phyloP scores from a whole-genome alignment of 208 protist genomes.

The Trypanosoma brucei region DNA sequence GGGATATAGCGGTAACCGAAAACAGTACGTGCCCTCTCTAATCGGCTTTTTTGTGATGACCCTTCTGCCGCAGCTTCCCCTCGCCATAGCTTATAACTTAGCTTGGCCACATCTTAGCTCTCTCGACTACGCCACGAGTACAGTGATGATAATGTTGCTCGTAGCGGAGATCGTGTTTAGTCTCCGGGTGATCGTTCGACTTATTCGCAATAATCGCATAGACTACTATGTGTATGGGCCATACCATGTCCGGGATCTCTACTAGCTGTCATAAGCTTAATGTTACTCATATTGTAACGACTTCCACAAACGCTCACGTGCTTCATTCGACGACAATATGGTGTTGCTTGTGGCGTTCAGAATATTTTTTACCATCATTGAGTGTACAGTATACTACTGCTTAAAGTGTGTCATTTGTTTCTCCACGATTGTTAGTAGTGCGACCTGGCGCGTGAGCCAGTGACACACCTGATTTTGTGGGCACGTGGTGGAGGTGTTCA shows the following conservation, averaged over 20 bases:
- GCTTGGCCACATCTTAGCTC: constrained; percentile 42
- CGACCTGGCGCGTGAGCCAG: too few relatives aligned
- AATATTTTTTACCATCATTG: too few relatives aligned
- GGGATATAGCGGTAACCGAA: constrained; percentile 38
- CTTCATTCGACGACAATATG: too few relatives aligned
- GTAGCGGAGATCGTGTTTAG: constrained; percentile 34
- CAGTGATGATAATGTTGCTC: constrained; percentile 56
- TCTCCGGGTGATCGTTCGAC: constrained; percentile 25
- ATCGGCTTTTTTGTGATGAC: constrained; percentile 48
- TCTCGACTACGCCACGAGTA: constrained; percentile 56
- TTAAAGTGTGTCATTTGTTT: too few relatives aligned
- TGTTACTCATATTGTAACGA: too few relatives aligned
- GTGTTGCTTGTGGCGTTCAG: too few relatives aligned
- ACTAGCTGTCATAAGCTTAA: too few relatives aligned
- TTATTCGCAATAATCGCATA: constrained; percentile 60
- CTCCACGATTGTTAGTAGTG: too few relatives aligned
- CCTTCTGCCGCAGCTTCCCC: constrained; percentile 47
- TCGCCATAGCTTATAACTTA: constrained; percentile 36
- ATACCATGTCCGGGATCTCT: constrained; percentile 3
- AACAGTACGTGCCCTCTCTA: constrained; percentile 37
- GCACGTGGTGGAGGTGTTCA: too few relatives aligned
- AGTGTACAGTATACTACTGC: too few relatives aligned
- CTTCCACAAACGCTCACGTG: too few relatives aligned
- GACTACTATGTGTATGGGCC: constrained; percentile 58
- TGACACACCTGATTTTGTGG: too few relatives aligned